Base-by-base conservation (phyloP, 352 stramenopile species). In the Globisporangium echinulatum region DNA sequence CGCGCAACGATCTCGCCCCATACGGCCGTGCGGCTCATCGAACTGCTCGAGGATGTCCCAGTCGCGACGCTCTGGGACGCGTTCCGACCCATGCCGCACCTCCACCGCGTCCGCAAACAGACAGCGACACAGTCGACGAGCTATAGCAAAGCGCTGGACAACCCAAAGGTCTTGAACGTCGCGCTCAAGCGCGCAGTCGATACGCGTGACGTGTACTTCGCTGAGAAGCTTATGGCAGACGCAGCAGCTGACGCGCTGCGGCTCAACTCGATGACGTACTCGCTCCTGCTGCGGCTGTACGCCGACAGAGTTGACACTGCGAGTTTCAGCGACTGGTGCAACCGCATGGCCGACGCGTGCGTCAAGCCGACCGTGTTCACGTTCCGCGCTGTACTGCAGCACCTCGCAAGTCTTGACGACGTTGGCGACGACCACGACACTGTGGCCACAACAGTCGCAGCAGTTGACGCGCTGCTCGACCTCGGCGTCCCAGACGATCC, bases 251-350 rank as follows among this genome's bases (percentile, higher is more conserved):
- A 72, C 52, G 53, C 60, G 0, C 70, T 88, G 42, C 3, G 68
- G 47, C 68, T 82, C 13, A 89, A 87, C 52, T 80, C 75, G 10
- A 89, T 89, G 82, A 88, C 79, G 10, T 89, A 86, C 55, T 84
- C 79, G 51, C 52, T 91, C 36, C 84, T 90, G 78, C 61, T 90
- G 44, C 71, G 75, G 33, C 62, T 90, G 54, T 88, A 84, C 38
- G 77, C 78, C 38, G 70, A 58, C 13, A 66, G 62, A 38, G 73
- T 77, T 25, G 63, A 87, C 58, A 68, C 77, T 37, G 60, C 70
- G n/a, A 68, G 57, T 0, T 85, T 90, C 49, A 53, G 77, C 43
- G 7, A 17, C 5, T 90, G 81, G 81, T 77, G 67, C 54, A 56
- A 62, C 19, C 68, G 71, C 42, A 86, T 89, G 77, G 65, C 68